Evolutionary conservation across 306 rosid species (phyloP).

Genomic region (Quercus engelmannii): DNA sequence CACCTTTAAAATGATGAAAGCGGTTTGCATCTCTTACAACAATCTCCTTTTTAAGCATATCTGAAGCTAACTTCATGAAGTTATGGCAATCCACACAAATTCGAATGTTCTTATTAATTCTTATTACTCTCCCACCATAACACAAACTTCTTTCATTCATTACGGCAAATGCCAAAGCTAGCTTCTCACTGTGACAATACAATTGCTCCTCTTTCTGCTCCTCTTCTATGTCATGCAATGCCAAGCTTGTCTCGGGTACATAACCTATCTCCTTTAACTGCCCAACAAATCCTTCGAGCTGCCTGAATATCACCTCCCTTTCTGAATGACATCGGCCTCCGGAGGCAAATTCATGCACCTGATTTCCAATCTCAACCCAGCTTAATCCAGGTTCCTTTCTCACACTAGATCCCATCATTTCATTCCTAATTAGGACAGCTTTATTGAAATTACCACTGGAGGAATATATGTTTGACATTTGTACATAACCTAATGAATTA

Average conservation of each 20-base stretch:
- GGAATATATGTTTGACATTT: constrained; percentile 76
- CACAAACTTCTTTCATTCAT: constrained; percentile 50
- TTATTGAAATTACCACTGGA: constrained; percentile 56
- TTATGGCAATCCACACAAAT: constrained; percentile 90
- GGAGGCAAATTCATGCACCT: constrained; percentile 77
- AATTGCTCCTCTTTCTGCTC: constrained; percentile 85
- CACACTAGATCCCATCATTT: constrained; percentile 70
- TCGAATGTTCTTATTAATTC: constrained; percentile 85
- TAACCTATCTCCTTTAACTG: constrained; percentile 74
- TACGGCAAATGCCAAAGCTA: constrained; percentile 71
- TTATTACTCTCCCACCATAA: constrained; percentile 33
- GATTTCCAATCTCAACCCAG: constrained; percentile 73
- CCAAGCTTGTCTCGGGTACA: constrained; percentile 63
- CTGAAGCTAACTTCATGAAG: constrained; percentile 81
- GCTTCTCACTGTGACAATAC: constrained; percentile 80
- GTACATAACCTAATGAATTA: constrained; percentile 68
- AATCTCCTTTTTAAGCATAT: constrained; percentile 57
- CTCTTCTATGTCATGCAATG: constrained; percentile 62
- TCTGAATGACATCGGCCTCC: constrained; percentile 65
- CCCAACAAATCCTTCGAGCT: constrained; percentile 58
- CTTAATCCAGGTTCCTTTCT: constrained; percentile 89
- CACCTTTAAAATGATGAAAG: constrained; percentile 70
- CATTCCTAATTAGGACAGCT: constrained; percentile 61
- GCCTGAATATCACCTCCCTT: constrained; percentile 37
- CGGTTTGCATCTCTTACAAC: constrained; percentile 88